Percentiles rank a stretch among this genome's conserved stretches.
Conservation (phyloP, 208 protist species). For the Porcisia hertigi region DNA sequence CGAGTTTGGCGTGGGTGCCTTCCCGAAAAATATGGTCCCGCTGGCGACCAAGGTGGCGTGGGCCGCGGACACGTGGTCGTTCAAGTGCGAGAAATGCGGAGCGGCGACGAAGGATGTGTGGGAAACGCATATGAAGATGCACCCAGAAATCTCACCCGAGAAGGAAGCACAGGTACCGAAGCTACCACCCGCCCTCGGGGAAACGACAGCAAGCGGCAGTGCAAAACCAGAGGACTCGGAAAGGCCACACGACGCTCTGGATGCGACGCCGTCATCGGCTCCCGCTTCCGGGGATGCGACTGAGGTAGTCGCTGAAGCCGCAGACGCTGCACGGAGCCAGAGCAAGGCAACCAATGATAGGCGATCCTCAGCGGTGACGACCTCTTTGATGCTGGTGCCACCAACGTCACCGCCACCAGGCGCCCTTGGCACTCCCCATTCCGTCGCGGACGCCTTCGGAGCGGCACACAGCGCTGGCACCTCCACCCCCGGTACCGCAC, state of each 20-base stretch:
- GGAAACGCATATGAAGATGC: slow-evolving; percentile 50
- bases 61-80: slow-evolving; percentile 54
- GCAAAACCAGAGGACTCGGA: neutral
- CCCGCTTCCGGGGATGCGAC: neutral
- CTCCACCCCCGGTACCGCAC: neutral
- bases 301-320: neutral
- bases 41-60: slow-evolving; percentile 39
- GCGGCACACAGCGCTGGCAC: neutral
- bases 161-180: slow-evolving; percentile 29
- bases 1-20: slow-evolving; percentile 67
- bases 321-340: neutral
- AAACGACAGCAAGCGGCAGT: neutral
- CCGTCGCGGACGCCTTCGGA: neutral
- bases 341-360: neutral
- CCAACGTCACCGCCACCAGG: neutral
- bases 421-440: neutral
- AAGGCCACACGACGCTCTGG: neutral
- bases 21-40: slow-evolving; percentile 41
- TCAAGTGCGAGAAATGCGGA: slow-evolving; percentile 47
- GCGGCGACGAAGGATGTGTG: slow-evolving; percentile 34
- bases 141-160: slow-evolving; percentile 40
- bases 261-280: neutral
- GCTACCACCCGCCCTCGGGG: slow-evolving; percentile 1
- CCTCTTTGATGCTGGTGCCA: neutral
- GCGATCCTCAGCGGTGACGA: neutral